Conservation (phyloP, 495 filamentous ascomycete genomes). For the Saxispiralis lemnorum region DNA sequence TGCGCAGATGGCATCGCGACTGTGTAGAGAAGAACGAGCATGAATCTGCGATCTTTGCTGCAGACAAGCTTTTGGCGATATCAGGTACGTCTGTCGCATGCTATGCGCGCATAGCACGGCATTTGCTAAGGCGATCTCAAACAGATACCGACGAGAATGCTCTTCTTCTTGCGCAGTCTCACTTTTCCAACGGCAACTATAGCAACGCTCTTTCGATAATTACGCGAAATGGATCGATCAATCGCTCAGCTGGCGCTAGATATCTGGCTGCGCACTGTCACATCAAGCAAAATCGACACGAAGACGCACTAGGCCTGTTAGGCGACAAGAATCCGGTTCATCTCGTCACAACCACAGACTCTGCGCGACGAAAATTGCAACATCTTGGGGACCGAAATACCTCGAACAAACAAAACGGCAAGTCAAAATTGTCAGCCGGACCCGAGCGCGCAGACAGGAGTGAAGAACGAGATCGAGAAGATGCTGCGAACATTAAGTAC, state of each 20-base stretch:
- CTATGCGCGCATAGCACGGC: not conserved
- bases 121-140: not conserved
- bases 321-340: constrained; percentile 86
- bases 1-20: constrained; percentile 84
- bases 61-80: constrained; percentile 85
- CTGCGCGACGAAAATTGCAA: constrained; percentile 41
- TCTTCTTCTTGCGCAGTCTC: constrained; percentile 84
- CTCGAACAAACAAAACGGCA: constrained; percentile 33
- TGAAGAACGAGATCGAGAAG: constrained; percentile 50
- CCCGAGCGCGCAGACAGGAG: constrained; percentile 39
- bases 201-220: constrained; percentile 73
- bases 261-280: constrained; percentile 88
- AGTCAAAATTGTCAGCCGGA: constrained; percentile 9
- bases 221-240: constrained; percentile 63
- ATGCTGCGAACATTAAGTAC: constrained; percentile 55
- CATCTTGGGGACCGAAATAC: constrained; percentile 29
- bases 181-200: constrained; percentile 87
- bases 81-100: constrained; percentile 44
- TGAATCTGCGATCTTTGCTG: constrained; percentile 88
- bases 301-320: constrained; percentile 71
- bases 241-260: constrained; percentile 64
- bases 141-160: constrained; percentile 77
- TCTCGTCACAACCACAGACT: constrained; percentile 48
- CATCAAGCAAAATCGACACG: constrained; percentile 74
- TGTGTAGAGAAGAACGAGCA: constrained; percentile 85